Base-by-base conservation (phyloP, 345 rosid genomes). In the Acer yangbiense region DNA sequence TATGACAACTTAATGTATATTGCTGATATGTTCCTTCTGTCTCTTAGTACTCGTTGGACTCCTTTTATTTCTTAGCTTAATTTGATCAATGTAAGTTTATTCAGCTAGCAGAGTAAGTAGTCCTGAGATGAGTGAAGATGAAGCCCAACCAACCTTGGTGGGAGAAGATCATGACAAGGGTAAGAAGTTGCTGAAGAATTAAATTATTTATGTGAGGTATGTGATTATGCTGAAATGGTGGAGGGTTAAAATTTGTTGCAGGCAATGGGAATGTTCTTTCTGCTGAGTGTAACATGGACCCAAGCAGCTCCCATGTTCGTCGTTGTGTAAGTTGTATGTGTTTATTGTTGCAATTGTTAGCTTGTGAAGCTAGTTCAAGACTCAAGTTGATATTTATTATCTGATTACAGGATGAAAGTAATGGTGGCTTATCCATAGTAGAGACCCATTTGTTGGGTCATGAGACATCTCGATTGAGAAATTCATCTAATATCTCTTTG, bases 271-370 rank as follows among this genome's bases (percentile, higher is more conserved):
- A 78, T 43, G 78, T 79, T 85, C 75, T 55, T 75, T 71, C 78
- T 72, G 77, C 83, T 81, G 82, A 83, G 57, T 76, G 74, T 82
- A 80, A 84, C 80, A 74, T 79, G 61, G 91, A 84, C 72, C 66
- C 77, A 71, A 82, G 78, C 78, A 71, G 85, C 84, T 78, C 83
- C 65, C 86, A 74, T 89, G 88, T 85, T 93, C 96, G 98, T 83
- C 95, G 97, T 94, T 91, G 92, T 97, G 98, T 97, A 97, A 97
- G 99, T 97, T 97, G 99, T 97, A 97, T 93, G 98, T 97, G 97
- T 94, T 94, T 93, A 84, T 88, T 82, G 86, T 88, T 82, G 86
- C 84, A 68, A 63, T 83, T 88, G 67, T 82, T 83, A 71, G 78
- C 79, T 86, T 87, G 75, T 55, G 50, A 62, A 83, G 76, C 76